A percentile compares a stretch with the other conserved stretches of the same genome.
These are phyloP conservation scores for Breviolum minutum DNA, from an alignment of 73 alveolate genomes.

Conservation along the genomic window DNA sequence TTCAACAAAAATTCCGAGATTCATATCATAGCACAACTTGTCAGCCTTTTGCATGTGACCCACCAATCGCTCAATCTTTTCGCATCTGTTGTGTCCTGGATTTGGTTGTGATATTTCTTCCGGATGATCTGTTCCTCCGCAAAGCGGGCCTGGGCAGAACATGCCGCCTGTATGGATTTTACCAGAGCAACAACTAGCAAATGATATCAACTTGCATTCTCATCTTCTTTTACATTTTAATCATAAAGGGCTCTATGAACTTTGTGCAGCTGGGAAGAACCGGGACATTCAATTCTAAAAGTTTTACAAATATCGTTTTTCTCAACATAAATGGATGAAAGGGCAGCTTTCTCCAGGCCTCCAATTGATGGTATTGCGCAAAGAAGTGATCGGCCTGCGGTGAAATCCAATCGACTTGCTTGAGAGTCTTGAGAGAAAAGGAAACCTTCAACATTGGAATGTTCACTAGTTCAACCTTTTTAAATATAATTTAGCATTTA, in stretches of 20 bases:
- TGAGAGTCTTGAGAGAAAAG: no score
- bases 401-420: not conserved
- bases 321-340: no score
- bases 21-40: not conserved
- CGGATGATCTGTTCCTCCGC: slow-evolving; percentile 85
- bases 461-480: no score
- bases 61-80: not conserved
- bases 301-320: no score
- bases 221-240: no score
- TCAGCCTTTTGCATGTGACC: not conserved
- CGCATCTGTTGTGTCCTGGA: slow-evolving; percentile 15
- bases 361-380: slow-evolving; percentile 38
- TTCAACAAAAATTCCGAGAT: not conserved
- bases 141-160: slow-evolving; percentile 32
- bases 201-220: not conserved
- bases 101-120: slow-evolving; percentile 89
- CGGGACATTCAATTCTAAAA: no score
- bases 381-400: slow-evolving; percentile 37
- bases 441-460: no score
- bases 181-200: not conserved
- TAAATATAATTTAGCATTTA: no score
- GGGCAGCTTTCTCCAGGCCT: not conserved
- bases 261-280: no score
- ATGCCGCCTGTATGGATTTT: not conserved
- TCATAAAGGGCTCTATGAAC: no score